Evolutionary conservation across 73 alveolate genomes (phyloP), one percentile per base, ranked within the genome.

Genomic region (Paramecium sonneborni): DNA sequence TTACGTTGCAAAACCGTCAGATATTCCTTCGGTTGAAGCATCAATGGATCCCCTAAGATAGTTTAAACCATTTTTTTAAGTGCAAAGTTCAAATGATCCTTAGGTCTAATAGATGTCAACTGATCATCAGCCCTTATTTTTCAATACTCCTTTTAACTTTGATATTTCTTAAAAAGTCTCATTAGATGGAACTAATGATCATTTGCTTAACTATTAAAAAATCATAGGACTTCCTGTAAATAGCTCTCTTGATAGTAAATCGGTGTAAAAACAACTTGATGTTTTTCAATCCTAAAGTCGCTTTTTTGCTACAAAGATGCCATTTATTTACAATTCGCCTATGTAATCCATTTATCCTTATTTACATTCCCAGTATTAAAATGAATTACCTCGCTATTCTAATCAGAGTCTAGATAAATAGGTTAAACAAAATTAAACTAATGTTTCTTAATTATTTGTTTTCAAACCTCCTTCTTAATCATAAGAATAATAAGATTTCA

Each of bases 241-340:
- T 41, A 72, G 57, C 26, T 72, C 86, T 4, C 21, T 72, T 72
- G 86, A 72, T 72, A 72, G 86, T 72, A 72, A 72, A 23, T 21
- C 32, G 4, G 15, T n/a, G 18, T 6, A 35, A 34, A 72, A 38
- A 72, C 67, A 32, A 14, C 86, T 2, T 1, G 86, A 72, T 10
- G 86, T 72, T n/a, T 20, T 72, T 5, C 57, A 35, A 35, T 72
- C 86, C n/a, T 9, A 30, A 35, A 72, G 37, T 34, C 38, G 57
- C 1, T 72, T 28, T 72, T 34, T 72, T 35, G 44, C 39, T 30
- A 18, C 86, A 5, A 35, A 15, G 30, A 35, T 15, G 30, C 57
- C 62, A 2, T 18, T 2, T 62, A 15, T 32, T 14, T 72, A 12
- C n/a, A 14, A 1, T 21, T 72, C 86, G 1, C 86, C 86, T 5